Evolutionary conservation across 306 rosid genomes (phyloP), one percentile per base, ranked within the genome.

Genomic region (Quercus engelmannii): DNA sequence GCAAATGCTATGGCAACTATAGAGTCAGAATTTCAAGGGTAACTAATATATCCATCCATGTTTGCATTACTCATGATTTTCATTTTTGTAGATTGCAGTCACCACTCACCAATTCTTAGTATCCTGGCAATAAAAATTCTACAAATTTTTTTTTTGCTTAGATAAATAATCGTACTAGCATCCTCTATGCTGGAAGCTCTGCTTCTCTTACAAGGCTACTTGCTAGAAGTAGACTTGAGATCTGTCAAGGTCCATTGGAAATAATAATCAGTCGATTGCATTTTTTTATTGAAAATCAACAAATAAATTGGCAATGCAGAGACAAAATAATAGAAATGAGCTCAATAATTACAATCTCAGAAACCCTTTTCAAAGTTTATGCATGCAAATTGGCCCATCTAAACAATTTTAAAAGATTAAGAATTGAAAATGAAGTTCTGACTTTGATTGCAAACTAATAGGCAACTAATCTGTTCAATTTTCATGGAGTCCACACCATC

Each of bases 21-120:
- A 49, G 99, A 95, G 74, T 90, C 89, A 0, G 90, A 87, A 78
- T 95, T 87, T 84, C 82, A 84, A 80, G 97, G 99, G 99, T 92
- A 86, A 55, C 13, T 41, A n/a, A 18, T n/a, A 33, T 55, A 4
- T 18, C 49, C 38, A 6, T 64, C 43, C 5, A 3, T 1, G 17
- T 25, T 81, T 28, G 6, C 13, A 8, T 28, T 46, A 38, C 21
- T n/a, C 26, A 41, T 26, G 12, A 26, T 38, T 23, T 9, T 57
- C 18, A 46, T 55, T 49, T 72, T 73, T 67, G 21, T 72, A 73
- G 55, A 4, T 19, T 35, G 51, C 71, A 31, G 35, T 67, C 25
- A 74, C 19, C 56, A 21, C 35, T 35, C 7, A 74, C 19, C 46
- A 21, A 54, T 35, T 31, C 26, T 2, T 49, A 49, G 33, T 13